phyloP scores from a whole-genome alignment of 2,329 filamentous ascomycete genomes.

The Curvularia sp. region DNA sequence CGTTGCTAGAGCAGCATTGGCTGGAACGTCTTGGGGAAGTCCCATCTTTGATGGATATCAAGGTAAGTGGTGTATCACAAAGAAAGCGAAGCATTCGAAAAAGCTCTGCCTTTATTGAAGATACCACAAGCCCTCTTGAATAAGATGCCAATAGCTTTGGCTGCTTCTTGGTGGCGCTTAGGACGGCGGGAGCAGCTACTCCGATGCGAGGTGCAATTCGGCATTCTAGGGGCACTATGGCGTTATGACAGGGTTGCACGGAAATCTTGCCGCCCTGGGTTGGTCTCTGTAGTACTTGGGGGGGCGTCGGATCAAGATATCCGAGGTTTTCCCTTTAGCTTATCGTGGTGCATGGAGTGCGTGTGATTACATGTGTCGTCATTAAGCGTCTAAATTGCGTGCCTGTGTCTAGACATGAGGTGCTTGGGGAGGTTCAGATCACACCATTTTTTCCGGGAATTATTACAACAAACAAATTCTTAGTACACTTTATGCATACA shows the following conservation, averaged over 20 bases:
- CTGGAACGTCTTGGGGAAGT: background rate
- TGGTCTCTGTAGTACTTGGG: background rate
- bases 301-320: background rate
- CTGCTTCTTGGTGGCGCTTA: conserved; percentile 2
- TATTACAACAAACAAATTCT: background rate
- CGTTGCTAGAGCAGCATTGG: background rate
- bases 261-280: background rate
- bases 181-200: background rate
- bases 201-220: conserved; percentile 6
- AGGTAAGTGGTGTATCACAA: background rate
- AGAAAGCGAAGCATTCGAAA: background rate
- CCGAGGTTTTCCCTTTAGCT: background rate
- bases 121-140: background rate
- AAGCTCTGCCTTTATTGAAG: conserved; percentile 2
- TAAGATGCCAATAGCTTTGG: background rate
- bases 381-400: conserved; percentile 10
- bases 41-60: conserved; percentile 1
- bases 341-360: conserved; percentile 1
- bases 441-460: background rate
- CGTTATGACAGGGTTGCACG: conserved; percentile 14
- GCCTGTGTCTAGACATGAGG: conserved; percentile 8
- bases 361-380: conserved; percentile 7
- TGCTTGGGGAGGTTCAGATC: background rate
- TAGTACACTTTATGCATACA: no score
- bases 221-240: conserved; percentile 14